Percentiles rank a stretch among this genome's conserved stretches.
These are phyloP conservation scores for Nothophaeocryptopus gaeumannii DNA, from an alignment of 2,329 filamentous ascomycete species.

Conservation along the genomic window DNA sequence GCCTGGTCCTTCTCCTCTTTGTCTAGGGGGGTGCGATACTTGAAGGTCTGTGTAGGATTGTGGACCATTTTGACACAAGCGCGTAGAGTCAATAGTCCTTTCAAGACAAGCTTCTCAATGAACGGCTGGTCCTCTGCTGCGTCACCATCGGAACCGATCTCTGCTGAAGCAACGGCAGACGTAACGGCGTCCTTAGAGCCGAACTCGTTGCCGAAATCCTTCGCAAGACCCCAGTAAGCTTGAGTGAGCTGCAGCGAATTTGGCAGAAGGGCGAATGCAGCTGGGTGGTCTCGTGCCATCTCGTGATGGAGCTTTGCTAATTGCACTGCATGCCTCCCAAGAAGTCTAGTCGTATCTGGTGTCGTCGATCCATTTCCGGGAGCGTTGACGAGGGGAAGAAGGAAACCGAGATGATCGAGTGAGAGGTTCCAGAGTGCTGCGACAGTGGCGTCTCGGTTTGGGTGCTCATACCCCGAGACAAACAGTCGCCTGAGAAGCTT, in stretches of 20 bases:
- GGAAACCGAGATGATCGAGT: constrained; percentile 72
- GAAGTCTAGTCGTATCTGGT: constrained; percentile 8
- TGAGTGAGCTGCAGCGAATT: constrained; percentile 73
- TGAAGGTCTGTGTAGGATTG: constrained; percentile 76
- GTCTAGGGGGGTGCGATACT: constrained; percentile 70
- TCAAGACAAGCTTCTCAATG: constrained; percentile 73
- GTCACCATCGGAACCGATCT: constrained; percentile 47
- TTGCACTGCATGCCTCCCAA: constrained; percentile 82
- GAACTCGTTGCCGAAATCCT: constrained; percentile 72
- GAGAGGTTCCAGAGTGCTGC: constrained; percentile 77
- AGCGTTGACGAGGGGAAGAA: constrained; percentile 54
- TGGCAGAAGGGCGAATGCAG: constrained; percentile 78
- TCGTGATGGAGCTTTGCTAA: constrained; percentile 88
- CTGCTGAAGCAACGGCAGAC: constrained; percentile 32
- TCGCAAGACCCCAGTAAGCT: constrained; percentile 81
- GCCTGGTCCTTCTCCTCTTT: constrained; percentile 74
- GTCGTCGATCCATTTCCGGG: constrained; percentile 6
- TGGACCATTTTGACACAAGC: constrained; percentile 84
- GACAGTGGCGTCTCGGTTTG: constrained; percentile 73
- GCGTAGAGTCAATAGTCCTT: constrained; percentile 76
- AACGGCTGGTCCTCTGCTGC: constrained; percentile 42
- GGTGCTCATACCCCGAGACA: constrained; percentile 77
- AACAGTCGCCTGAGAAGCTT: constrained; percentile 78
- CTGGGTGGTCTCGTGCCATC: constrained; percentile 75
- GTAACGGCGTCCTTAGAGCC: constrained; percentile 49